A percentile compares a stretch with the other conserved stretches of the same genome.
phyloP scores from a whole-genome alignment of 352 stramenopile species.

The Blastocystis sp. region DNA sequence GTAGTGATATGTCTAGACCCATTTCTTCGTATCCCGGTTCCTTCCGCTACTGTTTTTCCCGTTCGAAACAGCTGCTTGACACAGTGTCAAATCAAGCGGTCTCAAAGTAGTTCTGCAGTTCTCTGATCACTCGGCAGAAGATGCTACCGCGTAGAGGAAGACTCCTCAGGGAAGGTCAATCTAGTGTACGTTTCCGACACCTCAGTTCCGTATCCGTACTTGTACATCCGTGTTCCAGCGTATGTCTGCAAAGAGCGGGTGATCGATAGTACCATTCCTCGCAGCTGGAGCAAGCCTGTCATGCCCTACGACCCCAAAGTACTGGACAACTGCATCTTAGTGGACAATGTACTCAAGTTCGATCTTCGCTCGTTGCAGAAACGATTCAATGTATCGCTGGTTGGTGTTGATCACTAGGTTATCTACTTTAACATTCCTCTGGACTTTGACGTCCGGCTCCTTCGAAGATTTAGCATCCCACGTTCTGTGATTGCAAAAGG shows the following conservation, averaged over 20 bases:
- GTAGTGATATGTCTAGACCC: background rate
- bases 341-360: background rate
- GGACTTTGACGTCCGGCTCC: background rate
- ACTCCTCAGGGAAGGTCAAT: background rate
- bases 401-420: background rate
- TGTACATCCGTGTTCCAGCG: slow-evolving; percentile 16
- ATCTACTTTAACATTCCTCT: slow-evolving; percentile 24
- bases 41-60: background rate
- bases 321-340: background rate
- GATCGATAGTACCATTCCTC: background rate
- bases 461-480: background rate
- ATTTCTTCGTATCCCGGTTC: background rate
- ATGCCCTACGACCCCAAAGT: background rate
- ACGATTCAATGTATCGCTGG: background rate
- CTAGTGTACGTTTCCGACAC: background rate
- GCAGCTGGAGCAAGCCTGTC: background rate
- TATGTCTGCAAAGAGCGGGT: background rate
- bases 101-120: background rate
- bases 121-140: background rate
- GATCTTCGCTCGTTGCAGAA: background rate
- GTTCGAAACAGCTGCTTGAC: background rate
- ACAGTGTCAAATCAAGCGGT: background rate
- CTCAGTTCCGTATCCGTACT: background rate
- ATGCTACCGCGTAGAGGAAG: background rate
- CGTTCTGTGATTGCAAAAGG: background rate